Percentiles rank a stretch among this genome's conserved stretches.
These are phyloP conservation scores for Mollisia scopiformis DNA, from an alignment of 2,329 filamentous ascomycete genomes.

Conservation along the genomic window DNA sequence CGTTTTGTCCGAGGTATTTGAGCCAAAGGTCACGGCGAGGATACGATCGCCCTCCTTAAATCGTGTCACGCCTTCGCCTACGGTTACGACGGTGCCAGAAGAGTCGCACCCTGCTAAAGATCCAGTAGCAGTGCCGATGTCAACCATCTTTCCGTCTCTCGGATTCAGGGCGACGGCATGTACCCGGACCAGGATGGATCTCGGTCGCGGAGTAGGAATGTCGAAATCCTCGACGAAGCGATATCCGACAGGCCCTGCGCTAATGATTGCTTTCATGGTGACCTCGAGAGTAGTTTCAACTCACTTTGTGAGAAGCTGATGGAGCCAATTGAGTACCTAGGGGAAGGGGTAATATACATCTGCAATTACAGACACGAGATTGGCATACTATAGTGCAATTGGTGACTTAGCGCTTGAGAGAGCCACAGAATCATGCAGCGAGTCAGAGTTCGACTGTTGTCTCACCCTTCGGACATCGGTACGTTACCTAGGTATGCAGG, in stretches of 20 bases:
- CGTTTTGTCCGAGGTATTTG: background rate
- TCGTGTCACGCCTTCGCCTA: conserved; percentile 47
- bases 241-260: conserved; percentile 36
- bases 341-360: too few species aligned
- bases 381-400: too few species aligned
- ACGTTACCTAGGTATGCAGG: too few species aligned
- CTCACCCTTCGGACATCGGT: too few species aligned
- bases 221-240: too few species aligned
- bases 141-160: conserved; percentile 37
- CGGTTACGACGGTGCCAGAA: conserved; percentile 42
- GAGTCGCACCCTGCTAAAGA: conserved; percentile 23
- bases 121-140: conserved; percentile 9
- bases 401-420: too few species aligned
- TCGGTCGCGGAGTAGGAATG: conserved; percentile 15
- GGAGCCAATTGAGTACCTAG: too few species aligned
- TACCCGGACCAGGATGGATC: conserved; percentile 28
- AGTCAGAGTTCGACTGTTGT: too few species aligned
- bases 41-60: background rate
- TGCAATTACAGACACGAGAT: too few species aligned
- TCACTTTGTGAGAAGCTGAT: too few species aligned
- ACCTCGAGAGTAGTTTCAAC: too few species aligned
- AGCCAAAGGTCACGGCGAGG: background rate
- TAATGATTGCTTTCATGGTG: conserved; percentile 33
- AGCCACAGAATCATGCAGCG: too few species aligned
- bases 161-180: conserved; percentile 47